Percentiles rank a stretch among this genome's conserved stretches.
Evolutionary conservation across 805 yeast genomes (phyloP).

Genomic region (Scheffersomyces coipomensis): DNA sequence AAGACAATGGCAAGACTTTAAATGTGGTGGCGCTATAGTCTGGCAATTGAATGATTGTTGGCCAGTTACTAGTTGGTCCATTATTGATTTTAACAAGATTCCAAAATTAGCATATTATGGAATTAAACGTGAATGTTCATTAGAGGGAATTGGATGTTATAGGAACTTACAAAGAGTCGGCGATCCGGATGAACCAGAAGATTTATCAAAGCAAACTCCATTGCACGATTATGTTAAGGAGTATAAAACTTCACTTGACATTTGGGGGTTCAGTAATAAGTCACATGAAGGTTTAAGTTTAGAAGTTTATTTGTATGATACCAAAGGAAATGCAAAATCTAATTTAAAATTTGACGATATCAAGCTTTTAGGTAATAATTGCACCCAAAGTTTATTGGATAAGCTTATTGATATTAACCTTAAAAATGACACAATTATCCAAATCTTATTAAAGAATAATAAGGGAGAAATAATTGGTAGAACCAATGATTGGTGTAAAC

Average conservation of each 20-base stretch:
- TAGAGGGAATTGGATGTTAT: slow-evolving; percentile 2
- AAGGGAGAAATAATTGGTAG: slow-evolving; percentile 22
- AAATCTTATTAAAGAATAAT: slow-evolving; percentile 8
- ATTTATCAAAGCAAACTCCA: slow-evolving; percentile 2
- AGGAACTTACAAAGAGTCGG: background rate
- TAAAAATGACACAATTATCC: slow-evolving; percentile 11
- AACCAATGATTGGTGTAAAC: slow-evolving; percentile 51
- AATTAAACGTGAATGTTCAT: slow-evolving; percentile 37
- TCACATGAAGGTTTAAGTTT: slow-evolving; percentile 15
- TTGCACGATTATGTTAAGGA: background rate
- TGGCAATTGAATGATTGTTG: slow-evolving; percentile 57
- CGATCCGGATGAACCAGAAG: slow-evolving; percentile 2
- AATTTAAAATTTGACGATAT: slow-evolving; percentile 10
- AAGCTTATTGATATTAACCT: slow-evolving; percentile 10
- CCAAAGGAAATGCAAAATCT: slow-evolving; percentile 24
- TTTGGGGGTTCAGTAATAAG: slow-evolving; percentile 41
- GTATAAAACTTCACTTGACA: slow-evolving; percentile 18
- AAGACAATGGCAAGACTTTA: slow-evolving; percentile 40
- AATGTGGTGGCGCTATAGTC: slow-evolving; percentile 45
- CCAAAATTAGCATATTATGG: slow-evolving; percentile 49
- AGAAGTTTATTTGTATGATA: slow-evolving; percentile 24
- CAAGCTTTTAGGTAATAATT: slow-evolving; percentile 13
- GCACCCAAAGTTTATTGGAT: slow-evolving; percentile 23
- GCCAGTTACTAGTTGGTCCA: slow-evolving; percentile 51
- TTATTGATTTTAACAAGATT: slow-evolving; percentile 37